These are phyloP conservation scores for Coemansia sp. DNA, from an alignment of 192 early-diverging fungal species.

Conservation along the genomic window DNA sequence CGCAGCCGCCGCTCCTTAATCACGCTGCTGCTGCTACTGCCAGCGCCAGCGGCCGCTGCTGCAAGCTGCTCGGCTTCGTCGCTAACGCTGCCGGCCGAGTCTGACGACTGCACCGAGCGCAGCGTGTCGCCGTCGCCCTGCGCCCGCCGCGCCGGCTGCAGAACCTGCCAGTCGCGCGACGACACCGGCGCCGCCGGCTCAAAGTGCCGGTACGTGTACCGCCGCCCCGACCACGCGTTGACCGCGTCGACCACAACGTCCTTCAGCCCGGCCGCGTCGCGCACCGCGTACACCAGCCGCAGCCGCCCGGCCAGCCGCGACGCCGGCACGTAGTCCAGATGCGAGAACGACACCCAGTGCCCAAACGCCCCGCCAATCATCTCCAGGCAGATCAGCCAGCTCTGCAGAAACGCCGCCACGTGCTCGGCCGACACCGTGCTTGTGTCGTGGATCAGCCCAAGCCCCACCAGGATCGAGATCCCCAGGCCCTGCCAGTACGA, in stretches of 20 bases:
- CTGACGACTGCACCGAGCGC: not conserved
- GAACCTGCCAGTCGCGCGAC: constrained; percentile 57
- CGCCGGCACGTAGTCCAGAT: constrained; percentile 71
- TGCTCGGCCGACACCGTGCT: constrained; percentile 57
- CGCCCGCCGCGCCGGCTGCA: constrained; percentile 39
- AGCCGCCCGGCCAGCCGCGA: constrained; percentile 70
- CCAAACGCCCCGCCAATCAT: constrained; percentile 78
- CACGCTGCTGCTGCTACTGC: constrained; percentile 15
- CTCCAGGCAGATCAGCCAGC: constrained; percentile 89
- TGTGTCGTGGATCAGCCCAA: constrained; percentile 72
- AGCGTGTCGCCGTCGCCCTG: not conserved
- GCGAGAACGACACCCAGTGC: constrained; percentile 82
- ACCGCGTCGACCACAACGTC: constrained; percentile 80
- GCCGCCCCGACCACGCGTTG: constrained; percentile 73
- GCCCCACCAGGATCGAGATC: constrained; percentile 75
- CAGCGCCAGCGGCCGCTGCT: not conserved
- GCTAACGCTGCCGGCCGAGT: not conserved
- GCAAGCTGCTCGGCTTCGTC: not conserved
- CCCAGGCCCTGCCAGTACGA: constrained; percentile 91
- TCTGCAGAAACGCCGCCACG: constrained; percentile 80
- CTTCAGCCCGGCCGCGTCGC: constrained; percentile 77
- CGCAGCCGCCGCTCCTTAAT: constrained; percentile 51
- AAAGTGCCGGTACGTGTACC: constrained; percentile 78
- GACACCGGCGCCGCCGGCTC: constrained; percentile 64
- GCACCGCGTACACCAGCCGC: constrained; percentile 71